These are phyloP conservation scores for Coemansia sp. DNA, from an alignment of 192 early-diverging fungal species.

Conservation along the genomic window DNA sequence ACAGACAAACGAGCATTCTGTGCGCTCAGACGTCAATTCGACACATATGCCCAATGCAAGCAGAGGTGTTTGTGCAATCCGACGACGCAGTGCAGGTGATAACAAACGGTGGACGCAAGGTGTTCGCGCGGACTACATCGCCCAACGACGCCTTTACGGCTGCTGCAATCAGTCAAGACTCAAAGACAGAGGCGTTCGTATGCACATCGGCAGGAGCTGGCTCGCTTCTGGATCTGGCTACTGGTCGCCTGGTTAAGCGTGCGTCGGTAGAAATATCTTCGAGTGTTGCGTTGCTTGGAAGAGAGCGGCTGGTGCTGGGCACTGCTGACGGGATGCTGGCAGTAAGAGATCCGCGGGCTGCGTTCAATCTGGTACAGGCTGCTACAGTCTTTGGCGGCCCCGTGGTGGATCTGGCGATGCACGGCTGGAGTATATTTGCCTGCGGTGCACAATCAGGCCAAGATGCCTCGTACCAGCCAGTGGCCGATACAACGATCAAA, in stretches of 20 bases:
- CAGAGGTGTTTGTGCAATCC: conserved; percentile 66
- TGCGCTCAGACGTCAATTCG: conserved; percentile 65
- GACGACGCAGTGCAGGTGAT: conserved; percentile 64
- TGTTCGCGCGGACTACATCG: conserved; percentile 43
- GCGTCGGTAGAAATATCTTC: conserved; percentile 20
- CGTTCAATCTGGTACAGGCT: conserved; percentile 12
- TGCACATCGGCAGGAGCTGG: conserved; percentile 39
- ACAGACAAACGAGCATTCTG: conserved; percentile 70
- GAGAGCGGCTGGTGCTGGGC: conserved; percentile 14
- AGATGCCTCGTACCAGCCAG: conserved; percentile 10
- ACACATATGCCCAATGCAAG: conserved; percentile 61
- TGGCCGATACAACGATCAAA: conserved; percentile 8
- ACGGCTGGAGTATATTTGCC: conserved; percentile 10
- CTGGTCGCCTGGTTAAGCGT: conserved; percentile 19
- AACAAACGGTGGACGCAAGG: conserved; percentile 54
- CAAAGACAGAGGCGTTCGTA: conserved; percentile 43
- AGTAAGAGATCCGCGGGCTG: conserved; percentile 30
- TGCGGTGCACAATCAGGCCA: conserved; percentile 14
- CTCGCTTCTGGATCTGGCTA: conserved; percentile 32
- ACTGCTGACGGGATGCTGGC: conserved; percentile 26
- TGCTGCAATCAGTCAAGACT: conserved; percentile 4
- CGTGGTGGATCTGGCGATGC: conserved; percentile 17
- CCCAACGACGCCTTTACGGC: conserved; percentile 53
- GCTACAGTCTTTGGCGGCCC: conserved; percentile 14
- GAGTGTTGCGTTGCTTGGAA: conserved; percentile 1